Evolutionary conservation across 345 rosid genomes (phyloP).

Genomic region (Camelina hispida): DNA sequence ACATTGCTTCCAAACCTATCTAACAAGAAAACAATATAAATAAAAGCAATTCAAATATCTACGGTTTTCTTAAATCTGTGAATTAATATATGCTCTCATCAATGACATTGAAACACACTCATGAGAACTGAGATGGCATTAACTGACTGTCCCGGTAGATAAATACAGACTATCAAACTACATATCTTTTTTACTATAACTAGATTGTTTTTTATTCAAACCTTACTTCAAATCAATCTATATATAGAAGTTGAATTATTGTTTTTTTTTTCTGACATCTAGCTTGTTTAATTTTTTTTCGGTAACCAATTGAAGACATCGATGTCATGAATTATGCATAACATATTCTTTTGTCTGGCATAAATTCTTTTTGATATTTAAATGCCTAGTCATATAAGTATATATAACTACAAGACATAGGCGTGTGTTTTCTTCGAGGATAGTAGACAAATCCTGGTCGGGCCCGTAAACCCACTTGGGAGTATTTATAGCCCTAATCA

Average conservation of each 20-base stretch:
- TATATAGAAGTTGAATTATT: background rate
- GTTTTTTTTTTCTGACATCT: background rate
- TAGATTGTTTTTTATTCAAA: background rate
- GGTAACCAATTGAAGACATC: background rate
- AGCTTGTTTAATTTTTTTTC: background rate
- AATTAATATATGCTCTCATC: slow-evolving; percentile 8
- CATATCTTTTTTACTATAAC: background rate
- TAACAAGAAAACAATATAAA: too few species aligned
- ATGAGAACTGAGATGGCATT: slow-evolving; percentile 6
- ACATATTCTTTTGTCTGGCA: background rate
- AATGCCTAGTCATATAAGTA: slow-evolving; percentile 4
- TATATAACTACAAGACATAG: slow-evolving; percentile 17
- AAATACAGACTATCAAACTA: background rate
- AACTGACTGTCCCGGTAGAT: slow-evolving; percentile 18
- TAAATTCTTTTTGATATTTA: background rate
- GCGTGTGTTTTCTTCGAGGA: slow-evolving; percentile 25
- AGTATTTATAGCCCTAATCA: slow-evolving; percentile 37
- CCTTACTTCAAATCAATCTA: background rate
- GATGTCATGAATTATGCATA: background rate
- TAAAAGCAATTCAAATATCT: background rate
- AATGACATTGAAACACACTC: background rate
- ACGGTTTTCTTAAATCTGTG: background rate
- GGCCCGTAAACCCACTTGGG: slow-evolving; percentile 43
- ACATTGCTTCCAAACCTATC: too few species aligned
- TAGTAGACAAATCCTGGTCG: slow-evolving; percentile 43